phyloP scores from a whole-genome alignment of 2,329 filamentous ascomycete species.

The Trichophyton simii region DNA sequence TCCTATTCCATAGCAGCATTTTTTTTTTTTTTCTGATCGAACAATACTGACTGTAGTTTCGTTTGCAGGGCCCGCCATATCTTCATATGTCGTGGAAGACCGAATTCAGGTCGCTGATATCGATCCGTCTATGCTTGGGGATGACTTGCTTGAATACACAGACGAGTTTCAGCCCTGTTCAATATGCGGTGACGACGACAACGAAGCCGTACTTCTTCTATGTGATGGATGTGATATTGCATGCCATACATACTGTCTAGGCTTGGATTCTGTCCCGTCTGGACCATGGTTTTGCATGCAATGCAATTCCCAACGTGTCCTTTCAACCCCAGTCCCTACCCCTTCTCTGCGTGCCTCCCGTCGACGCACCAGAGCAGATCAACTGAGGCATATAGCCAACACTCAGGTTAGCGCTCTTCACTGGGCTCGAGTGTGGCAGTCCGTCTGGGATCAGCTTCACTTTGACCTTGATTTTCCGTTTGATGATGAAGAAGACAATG shows the following conservation, averaged over 20 bases:
- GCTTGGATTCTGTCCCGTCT: constrained; percentile 60
- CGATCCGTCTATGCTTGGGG: constrained; percentile 56
- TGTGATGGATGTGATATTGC: constrained; percentile 84
- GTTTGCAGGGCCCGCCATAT: constrained; percentile 41
- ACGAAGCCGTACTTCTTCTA: constrained; percentile 72
- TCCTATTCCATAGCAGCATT: constrained; percentile 18
- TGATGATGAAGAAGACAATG: constrained; percentile 49
- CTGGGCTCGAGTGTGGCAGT: constrained; percentile 76
- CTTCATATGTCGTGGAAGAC: constrained; percentile 45
- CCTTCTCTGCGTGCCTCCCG: constrained; percentile 23
- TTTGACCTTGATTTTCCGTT: constrained; percentile 79
- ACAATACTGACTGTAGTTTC: constrained; percentile 4
- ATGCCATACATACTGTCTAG: constrained; percentile 87
- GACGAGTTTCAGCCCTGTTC: constrained; percentile 61
- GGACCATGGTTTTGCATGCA: constrained; percentile 86
- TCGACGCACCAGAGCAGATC: constrained; percentile 36
- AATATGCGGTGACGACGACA: constrained; percentile 67
- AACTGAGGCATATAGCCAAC: constrained; percentile 28
- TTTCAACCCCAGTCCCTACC: constrained; percentile 28
- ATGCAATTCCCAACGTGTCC: constrained; percentile 45
- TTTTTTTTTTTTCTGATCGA: constrained; percentile 1
- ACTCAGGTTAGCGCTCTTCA: constrained; percentile 39
- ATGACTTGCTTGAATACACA: constrained; percentile 56
- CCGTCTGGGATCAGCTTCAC: constrained; percentile 66
- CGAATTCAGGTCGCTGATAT: constrained; percentile 69